Conservation (phyloP, 1,139 yeast genomes). For the Eremothecium gossypii region DNA sequence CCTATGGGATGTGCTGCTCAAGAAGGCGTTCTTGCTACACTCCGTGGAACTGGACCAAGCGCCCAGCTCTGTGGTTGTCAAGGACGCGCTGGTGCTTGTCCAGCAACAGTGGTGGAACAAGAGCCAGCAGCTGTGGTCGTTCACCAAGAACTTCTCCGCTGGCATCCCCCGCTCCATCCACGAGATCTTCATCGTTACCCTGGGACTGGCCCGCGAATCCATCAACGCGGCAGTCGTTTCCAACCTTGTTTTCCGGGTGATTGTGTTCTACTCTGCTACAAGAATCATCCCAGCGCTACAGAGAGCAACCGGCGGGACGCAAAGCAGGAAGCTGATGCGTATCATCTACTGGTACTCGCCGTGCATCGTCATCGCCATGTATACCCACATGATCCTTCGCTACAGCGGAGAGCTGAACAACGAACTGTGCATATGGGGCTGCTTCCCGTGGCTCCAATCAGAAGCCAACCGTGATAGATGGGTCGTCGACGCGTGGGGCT, state of each 20-base stretch:
- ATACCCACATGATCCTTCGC: conserved; percentile 87
- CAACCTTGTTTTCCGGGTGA: conserved; percentile 73
- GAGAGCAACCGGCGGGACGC: conserved; percentile 24
- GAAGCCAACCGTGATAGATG: conserved; percentile 21
- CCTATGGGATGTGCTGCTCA: conserved; percentile 21
- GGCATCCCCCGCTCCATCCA: conserved; percentile 36
- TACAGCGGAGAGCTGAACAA: conserved; percentile 67
- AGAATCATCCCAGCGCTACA: conserved; percentile 80
- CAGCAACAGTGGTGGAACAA: conserved; percentile 5
- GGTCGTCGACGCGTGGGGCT: conserved; percentile 73
- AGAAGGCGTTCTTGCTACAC: conserved; percentile 9
- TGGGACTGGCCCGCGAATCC: conserved; percentile 62
- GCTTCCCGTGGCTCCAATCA: conserved; percentile 21
- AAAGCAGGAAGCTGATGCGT: conserved; percentile 39
- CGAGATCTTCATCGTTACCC: conserved; percentile 46
- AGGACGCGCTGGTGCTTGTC: neutral
- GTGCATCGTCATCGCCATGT: conserved; percentile 85
- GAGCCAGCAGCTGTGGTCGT: conserved; percentile 31
- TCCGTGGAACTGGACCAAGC: conserved; percentile 8
- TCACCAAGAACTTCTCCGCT: conserved; percentile 38
- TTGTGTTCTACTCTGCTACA: conserved; percentile 88
- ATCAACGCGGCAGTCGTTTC: conserved; percentile 74
- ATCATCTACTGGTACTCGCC: conserved; percentile 84
- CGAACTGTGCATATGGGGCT: conserved; percentile 53
- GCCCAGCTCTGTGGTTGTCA: conserved; percentile 12